Percentiles rank a stretch among this genome's conserved stretches.
Conservation (phyloP, 2,329 filamentous ascomycete genomes). For the Cladophialophora bantiana region DNA sequence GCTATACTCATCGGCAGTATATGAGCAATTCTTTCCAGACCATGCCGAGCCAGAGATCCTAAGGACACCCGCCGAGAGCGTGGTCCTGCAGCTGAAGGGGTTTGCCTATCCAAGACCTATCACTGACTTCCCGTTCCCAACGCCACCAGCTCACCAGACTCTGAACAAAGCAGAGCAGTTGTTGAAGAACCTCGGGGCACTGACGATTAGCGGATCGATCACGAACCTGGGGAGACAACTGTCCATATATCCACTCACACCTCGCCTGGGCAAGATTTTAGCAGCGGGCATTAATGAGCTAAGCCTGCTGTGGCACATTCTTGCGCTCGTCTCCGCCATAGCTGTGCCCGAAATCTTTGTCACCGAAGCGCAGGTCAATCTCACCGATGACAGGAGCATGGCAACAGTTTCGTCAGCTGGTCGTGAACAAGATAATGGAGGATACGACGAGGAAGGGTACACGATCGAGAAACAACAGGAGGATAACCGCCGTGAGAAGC, state of each 20-base stretch:
- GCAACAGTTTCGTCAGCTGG: neutral
- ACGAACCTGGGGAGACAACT: constrained; percentile 82
- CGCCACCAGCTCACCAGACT: constrained; percentile 77
- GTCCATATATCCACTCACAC: constrained; percentile 87
- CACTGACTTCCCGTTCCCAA: constrained; percentile 94
- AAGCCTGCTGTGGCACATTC: constrained; percentile 81
- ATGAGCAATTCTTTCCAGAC: constrained; percentile 81
- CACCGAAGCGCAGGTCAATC: constrained; percentile 77
- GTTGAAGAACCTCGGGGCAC: constrained; percentile 82
- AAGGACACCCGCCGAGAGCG: constrained; percentile 87
- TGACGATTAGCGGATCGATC: constrained; percentile 73
- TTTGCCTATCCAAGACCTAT: constrained; percentile 87
- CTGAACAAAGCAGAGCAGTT: constrained; percentile 85
- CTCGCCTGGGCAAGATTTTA: constrained; percentile 90
- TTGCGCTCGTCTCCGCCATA: constrained; percentile 85
- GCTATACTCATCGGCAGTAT: constrained; percentile 92
- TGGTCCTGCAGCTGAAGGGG: constrained; percentile 91
- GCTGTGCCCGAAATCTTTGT: constrained; percentile 90
- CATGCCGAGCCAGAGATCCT: constrained; percentile 89
- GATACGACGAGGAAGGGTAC: constrained; percentile 55
- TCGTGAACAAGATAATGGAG: constrained; percentile 33
- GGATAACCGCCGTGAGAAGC: constrained; percentile 71
- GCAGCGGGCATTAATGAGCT: constrained; percentile 78
- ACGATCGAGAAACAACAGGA: constrained; percentile 72
- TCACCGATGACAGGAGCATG: constrained; percentile 49